A percentile compares a stretch with the other conserved stretches of the same genome.
Conservation (phyloP, 345 rosid genomes). For the Psidium guajava region DNA sequence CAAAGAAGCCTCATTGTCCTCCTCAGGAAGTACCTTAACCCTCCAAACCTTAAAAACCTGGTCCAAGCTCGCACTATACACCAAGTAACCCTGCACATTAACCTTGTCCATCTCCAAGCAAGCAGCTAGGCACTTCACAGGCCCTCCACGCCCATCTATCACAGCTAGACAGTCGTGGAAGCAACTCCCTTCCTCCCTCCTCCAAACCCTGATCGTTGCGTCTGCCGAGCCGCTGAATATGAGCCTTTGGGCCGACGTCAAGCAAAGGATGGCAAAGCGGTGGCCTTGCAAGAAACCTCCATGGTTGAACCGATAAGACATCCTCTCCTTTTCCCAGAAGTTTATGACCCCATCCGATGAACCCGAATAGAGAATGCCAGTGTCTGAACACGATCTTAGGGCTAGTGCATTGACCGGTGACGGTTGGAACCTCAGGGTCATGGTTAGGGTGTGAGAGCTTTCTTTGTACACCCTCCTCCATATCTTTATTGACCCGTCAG, state of each 20-base stretch:
- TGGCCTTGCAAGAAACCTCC: conserved; percentile 49
- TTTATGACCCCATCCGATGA: conserved; percentile 35
- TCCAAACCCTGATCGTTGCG: conserved; percentile 46
- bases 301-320: conserved; percentile 34
- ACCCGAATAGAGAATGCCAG: conserved; percentile 33
- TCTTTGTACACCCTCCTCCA: conserved; percentile 39
- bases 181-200: conserved; percentile 41
- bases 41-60: conserved; percentile 44
- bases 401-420: conserved; percentile 40
- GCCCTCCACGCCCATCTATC: conserved; percentile 40
- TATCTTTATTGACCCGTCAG: conserved; percentile 39
- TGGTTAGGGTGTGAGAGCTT: conserved; percentile 35
- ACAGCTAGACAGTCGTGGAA: conserved; percentile 42
- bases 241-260: conserved; percentile 25
- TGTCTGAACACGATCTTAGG: conserved; percentile 8
- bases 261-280: conserved; percentile 25
- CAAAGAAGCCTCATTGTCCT: conserved; percentile 1
- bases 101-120: conserved; percentile 33
- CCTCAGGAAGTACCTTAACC: conserved; percentile 33
- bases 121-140: conserved; percentile 32
- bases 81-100: conserved; percentile 30
- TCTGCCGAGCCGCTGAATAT: conserved; percentile 44
- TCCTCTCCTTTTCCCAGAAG: conserved; percentile 45
- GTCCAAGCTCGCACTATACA: conserved; percentile 44
- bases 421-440: conserved; percentile 36